Evolutionary conservation across 306 rosid genomes (phyloP).

Genomic region (Inga leiocalycina): DNA sequence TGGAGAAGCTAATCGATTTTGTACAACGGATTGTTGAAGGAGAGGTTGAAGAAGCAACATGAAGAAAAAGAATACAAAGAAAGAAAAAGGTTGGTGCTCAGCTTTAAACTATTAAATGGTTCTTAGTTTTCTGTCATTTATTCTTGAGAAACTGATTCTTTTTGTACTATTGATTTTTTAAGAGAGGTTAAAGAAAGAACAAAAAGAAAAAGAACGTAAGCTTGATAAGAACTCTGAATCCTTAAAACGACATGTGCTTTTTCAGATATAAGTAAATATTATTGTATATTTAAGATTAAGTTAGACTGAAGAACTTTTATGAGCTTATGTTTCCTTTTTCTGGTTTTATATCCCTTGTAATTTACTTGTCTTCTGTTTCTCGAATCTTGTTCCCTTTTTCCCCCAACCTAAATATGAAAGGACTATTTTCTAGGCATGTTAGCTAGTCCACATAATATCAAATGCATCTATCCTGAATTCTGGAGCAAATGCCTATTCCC

Average conservation of each 20-base stretch:
- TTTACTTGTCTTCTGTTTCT: not conserved
- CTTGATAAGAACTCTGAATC: too few species aligned
- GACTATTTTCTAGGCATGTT: not conserved
- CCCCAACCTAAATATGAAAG: not conserved
- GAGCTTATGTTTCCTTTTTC: not conserved
- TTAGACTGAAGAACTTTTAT: not conserved
- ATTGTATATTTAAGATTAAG: not conserved
- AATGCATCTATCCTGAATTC: not conserved
- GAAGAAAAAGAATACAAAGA: too few species aligned
- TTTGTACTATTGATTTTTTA: too few species aligned
- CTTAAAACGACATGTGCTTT: not conserved
- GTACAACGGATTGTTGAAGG: too few species aligned
- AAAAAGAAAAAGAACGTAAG: too few species aligned
- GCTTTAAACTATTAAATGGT: too few species aligned
- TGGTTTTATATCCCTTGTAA: not conserved
- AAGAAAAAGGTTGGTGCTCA: too few species aligned
- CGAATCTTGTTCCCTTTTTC: not conserved
- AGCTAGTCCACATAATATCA: not conserved
- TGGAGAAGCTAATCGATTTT: too few species aligned
- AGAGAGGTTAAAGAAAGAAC: too few species aligned
- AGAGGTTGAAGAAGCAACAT: too few species aligned
- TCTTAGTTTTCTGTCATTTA: too few species aligned
- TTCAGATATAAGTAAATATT: not conserved
- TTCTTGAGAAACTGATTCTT: too few species aligned
- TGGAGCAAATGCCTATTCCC: slow-evolving; percentile 10